Evolutionary conservation across 352 stramenopile species (phyloP).

Genomic region (Blastocystis sp.): DNA sequence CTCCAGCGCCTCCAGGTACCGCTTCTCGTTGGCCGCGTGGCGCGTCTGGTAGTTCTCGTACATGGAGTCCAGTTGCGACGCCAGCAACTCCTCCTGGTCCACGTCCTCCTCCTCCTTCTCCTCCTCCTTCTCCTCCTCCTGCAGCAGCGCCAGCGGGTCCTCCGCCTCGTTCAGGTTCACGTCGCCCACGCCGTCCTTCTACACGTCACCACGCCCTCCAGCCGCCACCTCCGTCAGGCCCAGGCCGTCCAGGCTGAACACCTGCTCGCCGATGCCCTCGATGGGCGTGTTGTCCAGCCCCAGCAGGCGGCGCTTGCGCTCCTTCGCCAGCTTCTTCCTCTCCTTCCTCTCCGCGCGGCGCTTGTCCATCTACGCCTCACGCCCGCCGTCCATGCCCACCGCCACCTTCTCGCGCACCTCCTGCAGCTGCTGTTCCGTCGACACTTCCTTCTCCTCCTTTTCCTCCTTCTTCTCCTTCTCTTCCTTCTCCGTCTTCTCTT

Average conservation of each 20-base stretch:
- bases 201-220: neutral
- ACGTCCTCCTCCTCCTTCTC: conserved; percentile 37
- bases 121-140: conserved; percentile 3
- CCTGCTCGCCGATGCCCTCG: conserved; percentile 1
- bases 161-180: conserved; percentile 45
- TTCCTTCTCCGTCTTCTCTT: conserved; percentile 72
- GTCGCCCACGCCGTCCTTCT: neutral
- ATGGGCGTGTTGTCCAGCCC: conserved; percentile 16
- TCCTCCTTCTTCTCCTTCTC: conserved; percentile 73
- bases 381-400: neutral
- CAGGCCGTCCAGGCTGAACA: neutral
- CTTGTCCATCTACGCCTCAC: conserved; percentile 7
- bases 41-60: conserved; percentile 41
- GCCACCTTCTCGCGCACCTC: conserved; percentile 25
- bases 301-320: conserved; percentile 33
- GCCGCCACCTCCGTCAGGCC: neutral
- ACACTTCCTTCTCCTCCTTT: conserved; percentile 69
- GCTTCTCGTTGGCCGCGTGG: conserved; percentile 17
- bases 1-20: conserved; percentile 41
- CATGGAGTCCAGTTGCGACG: conserved; percentile 32
- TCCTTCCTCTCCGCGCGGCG: conserved; percentile 25
- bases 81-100: conserved; percentile 23
- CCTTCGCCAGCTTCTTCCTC: conserved; percentile 16
- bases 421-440: conserved; percentile 67
- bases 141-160: neutral